Base-by-base conservation (phyloP, 768 basidiomycete species). In the Hygrophorus pudorinus region DNA sequence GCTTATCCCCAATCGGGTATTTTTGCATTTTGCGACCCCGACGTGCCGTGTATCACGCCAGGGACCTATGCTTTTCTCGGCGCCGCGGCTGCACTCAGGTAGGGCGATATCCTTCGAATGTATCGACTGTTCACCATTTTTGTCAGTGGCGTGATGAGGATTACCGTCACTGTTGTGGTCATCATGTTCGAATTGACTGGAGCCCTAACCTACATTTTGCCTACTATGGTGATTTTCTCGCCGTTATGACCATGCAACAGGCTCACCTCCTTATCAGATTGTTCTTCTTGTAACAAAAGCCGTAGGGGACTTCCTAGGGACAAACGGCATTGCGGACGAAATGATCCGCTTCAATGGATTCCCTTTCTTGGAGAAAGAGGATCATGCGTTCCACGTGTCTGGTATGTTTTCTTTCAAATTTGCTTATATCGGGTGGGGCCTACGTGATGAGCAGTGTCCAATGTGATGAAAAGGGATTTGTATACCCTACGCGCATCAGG, bases 161-260 rank as follows among this genome's bases (percentile, higher is more conserved):
- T 98, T 46, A 99, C 96, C 0, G 91, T 98, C 20, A 90, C 93
- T 0, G 92, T 99, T 4, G 96, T 98, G 6, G 96, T 98, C 29
- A 93, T 99, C 62, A 98, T 99, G 92, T 98, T 97, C 59, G 94
- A 98, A 56, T 72, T 99, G 14, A 99, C 96, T 3, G 96, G 96
- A 10, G 94, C 96, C 5, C 62, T 98, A 56, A 97, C 91, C 14
- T 98, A 99, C 58, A 93, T 98, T 52, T 65, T 99, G 20, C 96
- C 96, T 5, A 93, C 91, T 11, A 99, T 99, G 96, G 94, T 92
- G 51, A 53, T 73, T 38, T 55, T 17, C 27, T 21, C 18, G 3
- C 35, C 35, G 10, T 14, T 40, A n/a, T 29, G 17, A 29, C 29
- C 28, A 31, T n/a, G 10, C 2, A n/a, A 9, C 16, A 41, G 12